Base-by-base conservation (phyloP, 2,329 filamentous ascomycete genomes). In the Diaporthe australafricana region DNA sequence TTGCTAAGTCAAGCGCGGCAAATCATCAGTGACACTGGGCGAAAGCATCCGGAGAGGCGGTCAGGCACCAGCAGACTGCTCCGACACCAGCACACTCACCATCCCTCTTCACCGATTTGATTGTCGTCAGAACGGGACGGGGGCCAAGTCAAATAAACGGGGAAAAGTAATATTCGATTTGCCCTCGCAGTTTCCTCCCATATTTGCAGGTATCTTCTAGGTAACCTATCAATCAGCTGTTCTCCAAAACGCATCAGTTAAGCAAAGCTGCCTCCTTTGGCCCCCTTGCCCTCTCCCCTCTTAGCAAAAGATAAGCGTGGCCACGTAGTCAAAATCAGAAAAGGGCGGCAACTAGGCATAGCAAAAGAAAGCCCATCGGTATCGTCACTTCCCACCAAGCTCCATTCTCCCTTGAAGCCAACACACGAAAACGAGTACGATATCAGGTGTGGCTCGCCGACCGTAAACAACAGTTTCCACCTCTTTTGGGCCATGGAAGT, bases 141-240 rank as follows among this genome's bases (percentile, higher is more conserved):
- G 11, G 16, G n/a, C 30, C 20, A 32, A 25, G 38, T 35, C 38
- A 57, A 53, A n/a, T 25, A 17, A 17, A 27, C 47, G 63, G 47
- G 55, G 47, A 8, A 68, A 63, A 72, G 22, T 8, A 22, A 63
- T 55, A 27, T 57, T 71, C 45, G 45, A 72, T 69, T 72, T 71
- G 50, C 45, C 65, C 65, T 72, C 35, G 55, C 55, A 42, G n/a
- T 30, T 47, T 47, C 42, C 57, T 22, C 57, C 48, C 70, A 63
- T 69, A 72, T 72, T 57, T 72, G 65, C 55, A 72, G 70, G 70
- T 72, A 72, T 72, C 70, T 72, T 68, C 68, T 69, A 69, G 65
- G 66, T 63, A 47, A 57, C 55, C 65, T 69, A 63, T 53, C 38
- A 56, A 69, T 48, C 70, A 69, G 56, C 47, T 69, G 47, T 62